Conservation (phyloP, 2,329 filamentous ascomycete genomes). For the Ophiostoma triangulosporum region DNA sequence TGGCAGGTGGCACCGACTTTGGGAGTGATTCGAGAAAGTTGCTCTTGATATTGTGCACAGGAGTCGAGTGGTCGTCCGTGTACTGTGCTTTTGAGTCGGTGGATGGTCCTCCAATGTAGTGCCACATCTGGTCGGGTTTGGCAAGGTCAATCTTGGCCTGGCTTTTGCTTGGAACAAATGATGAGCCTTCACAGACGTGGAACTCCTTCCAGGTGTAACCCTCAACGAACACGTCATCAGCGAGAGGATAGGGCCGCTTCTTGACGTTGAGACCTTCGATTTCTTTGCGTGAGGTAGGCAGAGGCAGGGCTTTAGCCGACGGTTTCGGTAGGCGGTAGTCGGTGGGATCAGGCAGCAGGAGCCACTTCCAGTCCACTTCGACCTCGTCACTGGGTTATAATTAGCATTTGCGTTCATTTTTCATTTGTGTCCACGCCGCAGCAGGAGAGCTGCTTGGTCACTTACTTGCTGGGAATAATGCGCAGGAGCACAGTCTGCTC, state of each 20-base stretch:
- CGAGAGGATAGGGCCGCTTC: slow-evolving; percentile 47
- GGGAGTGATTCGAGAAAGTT: slow-evolving; percentile 61
- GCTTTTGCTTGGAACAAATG: slow-evolving; percentile 32
- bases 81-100: slow-evolving; percentile 88
- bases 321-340: slow-evolving; percentile 64
- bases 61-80: slow-evolving; percentile 56
- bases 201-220: slow-evolving; percentile 72
- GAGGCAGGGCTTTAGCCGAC: slow-evolving; percentile 56
- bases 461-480: slow-evolving; percentile 58
- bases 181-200: slow-evolving; percentile 40
- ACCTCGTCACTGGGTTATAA: slow-evolving; percentile 36
- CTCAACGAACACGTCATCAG: slow-evolving; percentile 53
- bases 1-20: slow-evolving; percentile 20
- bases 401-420: neutral
- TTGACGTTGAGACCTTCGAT: slow-evolving; percentile 56
- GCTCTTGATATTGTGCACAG: slow-evolving; percentile 51
- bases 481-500: slow-evolving; percentile 71
- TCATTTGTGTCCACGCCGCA: too few species aligned
- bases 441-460: too few species aligned
- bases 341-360: slow-evolving; percentile 56
- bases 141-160: slow-evolving; percentile 58
- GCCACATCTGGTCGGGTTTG: slow-evolving; percentile 68
- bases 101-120: slow-evolving; percentile 74
- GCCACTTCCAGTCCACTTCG: slow-evolving; percentile 76
- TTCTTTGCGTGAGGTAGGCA: slow-evolving; percentile 49